Evolutionary conservation across 2,329 filamentous ascomycete genomes (phyloP).

Genomic region (Microdochium bolleyi): DNA sequence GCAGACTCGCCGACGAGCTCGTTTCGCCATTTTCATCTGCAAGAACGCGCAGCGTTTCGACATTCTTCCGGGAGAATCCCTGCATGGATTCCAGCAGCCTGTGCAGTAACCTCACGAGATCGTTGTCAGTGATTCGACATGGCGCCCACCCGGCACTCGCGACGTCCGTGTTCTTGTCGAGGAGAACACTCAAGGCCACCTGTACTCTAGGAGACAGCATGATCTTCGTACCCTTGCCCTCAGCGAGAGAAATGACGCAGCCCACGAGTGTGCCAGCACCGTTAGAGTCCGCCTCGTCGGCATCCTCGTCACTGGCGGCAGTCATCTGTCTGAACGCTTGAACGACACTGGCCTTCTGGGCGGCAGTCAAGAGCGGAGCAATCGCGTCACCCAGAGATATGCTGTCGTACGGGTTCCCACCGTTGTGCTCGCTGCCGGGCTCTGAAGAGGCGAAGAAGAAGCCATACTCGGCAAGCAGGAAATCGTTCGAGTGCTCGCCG

Average conservation of each 20-base stretch:
- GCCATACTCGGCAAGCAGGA: slow-evolving; percentile 61
- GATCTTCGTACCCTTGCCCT: no score
- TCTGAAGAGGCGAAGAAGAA: slow-evolving; percentile 27
- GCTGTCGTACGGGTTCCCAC: background rate
- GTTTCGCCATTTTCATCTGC: no score
- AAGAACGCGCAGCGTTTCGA: no score
- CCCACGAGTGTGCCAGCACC: background rate
- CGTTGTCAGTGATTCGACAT: no score
- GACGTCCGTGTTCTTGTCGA: no score
- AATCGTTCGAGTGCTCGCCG: slow-evolving; percentile 64
- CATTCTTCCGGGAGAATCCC: no score
- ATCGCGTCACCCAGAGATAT: background rate
- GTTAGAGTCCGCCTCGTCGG: background rate
- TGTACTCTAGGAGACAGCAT: no score
- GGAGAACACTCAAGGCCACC: no score
- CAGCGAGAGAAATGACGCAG: background rate
- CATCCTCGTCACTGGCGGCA: background rate
- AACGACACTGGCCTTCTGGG: background rate
- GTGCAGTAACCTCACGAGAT: no score
- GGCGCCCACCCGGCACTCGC: no score
- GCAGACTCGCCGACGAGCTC: no score
- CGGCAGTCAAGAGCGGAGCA: background rate
- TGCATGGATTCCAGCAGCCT: no score
- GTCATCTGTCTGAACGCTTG: background rate
- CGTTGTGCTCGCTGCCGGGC: background rate